phyloP scores from a whole-genome alignment of 176 grass and related monocot genomes.

The Rhynchospora tenuis region DNA sequence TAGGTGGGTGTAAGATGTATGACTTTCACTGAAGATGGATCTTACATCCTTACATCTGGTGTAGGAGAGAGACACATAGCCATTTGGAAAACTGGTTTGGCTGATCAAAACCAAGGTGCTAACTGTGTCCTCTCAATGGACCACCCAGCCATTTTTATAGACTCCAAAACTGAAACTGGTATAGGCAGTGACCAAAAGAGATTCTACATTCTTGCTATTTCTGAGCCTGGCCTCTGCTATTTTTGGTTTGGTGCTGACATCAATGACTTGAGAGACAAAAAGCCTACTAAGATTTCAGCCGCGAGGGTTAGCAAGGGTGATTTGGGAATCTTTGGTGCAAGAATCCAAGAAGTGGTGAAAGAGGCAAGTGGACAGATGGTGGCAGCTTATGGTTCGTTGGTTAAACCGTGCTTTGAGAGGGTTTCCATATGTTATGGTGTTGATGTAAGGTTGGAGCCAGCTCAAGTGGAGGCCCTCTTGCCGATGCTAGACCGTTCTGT shows the following conservation, averaged over 20 bases:
- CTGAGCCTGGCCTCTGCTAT: constrained; percentile 74
- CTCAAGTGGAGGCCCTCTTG: constrained; percentile 72
- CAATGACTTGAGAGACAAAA: constrained; percentile 52
- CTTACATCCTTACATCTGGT: constrained; percentile 80
- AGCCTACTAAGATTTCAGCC: constrained; percentile 64
- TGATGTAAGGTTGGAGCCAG: constrained; percentile 59
- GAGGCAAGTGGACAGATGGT: constrained; percentile 59
- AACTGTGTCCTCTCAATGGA: constrained; percentile 78
- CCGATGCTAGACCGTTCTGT: constrained; percentile 31
- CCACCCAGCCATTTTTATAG: constrained; percentile 73
- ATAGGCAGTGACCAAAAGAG: constrained; percentile 26
- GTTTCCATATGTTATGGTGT: constrained; percentile 55
- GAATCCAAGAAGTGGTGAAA: constrained; percentile 53
- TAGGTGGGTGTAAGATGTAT: constrained; percentile 82
- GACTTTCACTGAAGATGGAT: constrained; percentile 61
- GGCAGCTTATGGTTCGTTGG: constrained; percentile 76
- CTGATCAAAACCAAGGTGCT: constrained; percentile 50
- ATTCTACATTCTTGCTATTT: constrained; percentile 66
- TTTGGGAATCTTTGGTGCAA: constrained; percentile 62
- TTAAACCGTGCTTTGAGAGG: constrained; percentile 87
- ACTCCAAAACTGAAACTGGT: constrained; percentile 40
- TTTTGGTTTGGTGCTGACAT: constrained; percentile 72
- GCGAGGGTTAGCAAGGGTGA: constrained; percentile 37
- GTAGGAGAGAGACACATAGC: constrained; percentile 80
- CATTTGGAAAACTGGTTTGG: constrained; percentile 59